Evolutionary conservation across 177 flowering plant genomes (phyloP), one percentile per base, ranked within the genome.

Genomic region (Tripterygium wilfordii): DNA sequence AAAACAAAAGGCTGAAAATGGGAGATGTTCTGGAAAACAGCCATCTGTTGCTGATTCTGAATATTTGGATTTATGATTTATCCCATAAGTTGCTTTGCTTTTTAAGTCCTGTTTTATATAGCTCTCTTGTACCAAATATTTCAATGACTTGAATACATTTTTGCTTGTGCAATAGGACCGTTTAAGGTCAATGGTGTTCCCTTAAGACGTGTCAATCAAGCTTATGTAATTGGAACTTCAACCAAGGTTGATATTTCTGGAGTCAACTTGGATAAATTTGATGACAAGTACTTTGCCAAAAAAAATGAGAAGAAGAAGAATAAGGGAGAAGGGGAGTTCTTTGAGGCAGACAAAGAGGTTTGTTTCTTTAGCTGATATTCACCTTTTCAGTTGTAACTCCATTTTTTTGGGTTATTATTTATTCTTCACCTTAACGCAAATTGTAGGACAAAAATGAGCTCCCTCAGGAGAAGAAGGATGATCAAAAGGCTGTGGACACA

Each of bases 171-270:
- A 2, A 13, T 67, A 86, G 96, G 96, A 10, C 96, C 96, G 16
- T 87, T 79, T 49, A 82, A 80, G 75, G 54, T 88, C 15, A 88
- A 88, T 57, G 90, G 94, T 62, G 96, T 85, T 48, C 94, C 96
- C 30, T 49, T 85, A 5, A 72, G 90, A 33, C 70, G 94, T 25
- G 83, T 82, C 15, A 82, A 82, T 64, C 94, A 88, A 42, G 49
- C 90, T 0, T 88, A 82, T 58, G 83, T 85, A 10, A 79, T 85
- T 64, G 90, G 65, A 1, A 88, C 96, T 24, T 85, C 90, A 19
- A 82, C 94, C 15, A 88, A 85, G 73, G 79, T 82, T 50, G 94
- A 85, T 46, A 69, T 85, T 14, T 61, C 84, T 49, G 86, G 76
- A 0, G 80, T 82, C 0, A 75, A 69, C 50, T 51, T 67, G 14